phyloP scores from a whole-genome alignment of 768 basidiomycete species.

The Rhizopogon sp. region DNA sequence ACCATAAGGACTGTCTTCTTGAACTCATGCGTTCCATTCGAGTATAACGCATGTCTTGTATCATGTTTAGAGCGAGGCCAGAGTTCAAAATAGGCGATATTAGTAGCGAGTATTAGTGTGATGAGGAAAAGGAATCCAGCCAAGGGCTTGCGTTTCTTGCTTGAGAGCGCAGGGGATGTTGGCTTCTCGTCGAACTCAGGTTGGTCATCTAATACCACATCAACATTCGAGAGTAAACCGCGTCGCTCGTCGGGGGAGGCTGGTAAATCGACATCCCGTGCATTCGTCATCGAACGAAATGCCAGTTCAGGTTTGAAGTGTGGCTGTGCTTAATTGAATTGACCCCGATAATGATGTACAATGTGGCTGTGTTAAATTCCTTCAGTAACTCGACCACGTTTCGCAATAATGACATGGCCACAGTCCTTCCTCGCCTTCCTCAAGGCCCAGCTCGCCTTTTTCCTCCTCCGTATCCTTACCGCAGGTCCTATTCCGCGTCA shows the following conservation, averaged over 20 bases:
- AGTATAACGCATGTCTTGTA: conserved; percentile 35
- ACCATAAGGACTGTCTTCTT: conserved; percentile 78
- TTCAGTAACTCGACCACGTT: neutral
- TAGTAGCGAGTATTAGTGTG: conserved; percentile 8
- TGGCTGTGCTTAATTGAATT: neutral
- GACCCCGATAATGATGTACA: no score
- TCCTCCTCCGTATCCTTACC: conserved; percentile 63
- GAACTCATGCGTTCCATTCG: conserved; percentile 82
- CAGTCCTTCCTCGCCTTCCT: conserved; percentile 9
- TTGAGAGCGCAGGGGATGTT: neutral
- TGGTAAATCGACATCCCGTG: neutral
- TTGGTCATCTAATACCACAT: neutral
- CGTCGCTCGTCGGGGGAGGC: conserved; percentile 17
- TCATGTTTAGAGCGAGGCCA: neutral
- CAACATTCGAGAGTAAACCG: conserved; percentile 12
- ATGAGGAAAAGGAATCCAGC: conserved; percentile 9
- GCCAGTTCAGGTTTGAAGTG: neutral
- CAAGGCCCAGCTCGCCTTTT: conserved; percentile 24
- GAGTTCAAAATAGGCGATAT: conserved; percentile 1
- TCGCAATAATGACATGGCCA: conserved; percentile 1
- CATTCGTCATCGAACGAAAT: neutral
- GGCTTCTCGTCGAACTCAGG: neutral
- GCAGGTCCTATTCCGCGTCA: conserved; percentile 86
- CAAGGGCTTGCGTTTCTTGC: conserved; percentile 9
- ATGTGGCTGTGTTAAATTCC: neutral